Percentiles rank a stretch among this genome's conserved stretches.
phyloP scores from a whole-genome alignment of 805 yeast genomes.

The Hyphopichia homilentoma region DNA sequence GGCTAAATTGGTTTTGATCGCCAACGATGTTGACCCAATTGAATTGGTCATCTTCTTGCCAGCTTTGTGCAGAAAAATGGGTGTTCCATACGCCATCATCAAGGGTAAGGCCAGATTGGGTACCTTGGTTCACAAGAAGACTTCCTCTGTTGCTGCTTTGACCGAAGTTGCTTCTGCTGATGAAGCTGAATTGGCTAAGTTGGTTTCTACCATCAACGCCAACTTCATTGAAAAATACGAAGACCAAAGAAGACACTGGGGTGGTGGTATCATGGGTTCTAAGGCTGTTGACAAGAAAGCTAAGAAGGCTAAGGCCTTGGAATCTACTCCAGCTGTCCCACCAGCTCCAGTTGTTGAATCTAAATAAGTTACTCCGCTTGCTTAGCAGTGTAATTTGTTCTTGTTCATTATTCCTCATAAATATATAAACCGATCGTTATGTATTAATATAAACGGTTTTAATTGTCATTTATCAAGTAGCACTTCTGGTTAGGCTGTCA shows the following conservation, averaged over 20 bases:
- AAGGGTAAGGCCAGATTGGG: constrained; percentile 47
- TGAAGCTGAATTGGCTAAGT: constrained; percentile 89
- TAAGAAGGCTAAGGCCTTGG: constrained; percentile 64
- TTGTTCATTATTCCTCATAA: neutral
- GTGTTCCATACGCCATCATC: constrained; percentile 69
- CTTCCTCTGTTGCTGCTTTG: constrained; percentile 94
- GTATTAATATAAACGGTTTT: neutral
- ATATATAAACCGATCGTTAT: neutral
- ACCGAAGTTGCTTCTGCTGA: constrained; percentile 94
- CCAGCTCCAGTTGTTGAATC: no score
- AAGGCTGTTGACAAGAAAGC: constrained; percentile 85
- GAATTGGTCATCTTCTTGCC: constrained; percentile 97
- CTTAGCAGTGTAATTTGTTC: neutral
- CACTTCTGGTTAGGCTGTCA: no score
- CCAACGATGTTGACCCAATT: constrained; percentile 98
- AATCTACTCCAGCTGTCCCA: constrained; percentile 25
- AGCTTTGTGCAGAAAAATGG: constrained; percentile 99
- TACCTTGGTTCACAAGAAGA: constrained; percentile 88
- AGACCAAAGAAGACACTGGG: constrained; percentile 98
- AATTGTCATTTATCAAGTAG: neutral
- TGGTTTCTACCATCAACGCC: constrained; percentile 88
- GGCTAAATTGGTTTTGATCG: constrained; percentile 95
- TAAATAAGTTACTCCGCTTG: constrained; percentile 1
- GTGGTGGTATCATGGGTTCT: constrained; percentile 98
- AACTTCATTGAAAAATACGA: constrained; percentile 94